A percentile compares a stretch with the other conserved stretches of the same genome.
Conservation (phyloP, 228 moss, liverwort and hornwort genomes). For the Sphagnum magellanicum region DNA sequence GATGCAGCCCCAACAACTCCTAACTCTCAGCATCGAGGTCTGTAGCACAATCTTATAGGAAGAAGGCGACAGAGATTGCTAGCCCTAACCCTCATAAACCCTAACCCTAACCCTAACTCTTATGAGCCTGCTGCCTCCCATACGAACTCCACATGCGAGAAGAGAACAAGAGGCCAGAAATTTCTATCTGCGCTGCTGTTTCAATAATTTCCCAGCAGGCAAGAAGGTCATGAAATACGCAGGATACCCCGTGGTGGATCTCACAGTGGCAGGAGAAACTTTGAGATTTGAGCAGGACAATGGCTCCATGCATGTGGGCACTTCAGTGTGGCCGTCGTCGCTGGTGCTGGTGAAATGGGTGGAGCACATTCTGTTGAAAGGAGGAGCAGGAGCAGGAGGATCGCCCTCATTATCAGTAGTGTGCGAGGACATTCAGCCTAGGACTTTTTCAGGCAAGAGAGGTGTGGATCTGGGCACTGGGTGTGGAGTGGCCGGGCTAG, state of each 20-base stretch:
- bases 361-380: constrained; percentile 32
- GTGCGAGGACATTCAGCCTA: constrained; percentile 16
- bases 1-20: too few relatives aligned
- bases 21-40: too few relatives aligned
- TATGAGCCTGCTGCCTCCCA: too few relatives aligned
- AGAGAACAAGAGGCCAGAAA: too few relatives aligned
- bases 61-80: too few relatives aligned
- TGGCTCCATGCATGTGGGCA: constrained; percentile 80
- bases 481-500: constrained; percentile 74
- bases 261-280: constrained; percentile 54
- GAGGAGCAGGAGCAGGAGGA: constrained; percentile 6
- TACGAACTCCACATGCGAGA: too few relatives aligned
- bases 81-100: too few relatives aligned
- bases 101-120: too few relatives aligned
- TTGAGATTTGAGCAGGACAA: constrained; percentile 84
- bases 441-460: constrained; percentile 26
- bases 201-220: too few relatives aligned
- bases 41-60: too few relatives aligned
- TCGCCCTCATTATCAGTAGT: constrained; percentile 4
- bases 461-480: constrained; percentile 77
- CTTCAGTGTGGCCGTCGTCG: constrained; percentile 73
- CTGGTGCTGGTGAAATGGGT: constrained; percentile 70
- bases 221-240: constrained; percentile 49
- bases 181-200: too few relatives aligned
- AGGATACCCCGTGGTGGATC: constrained; percentile 71